phyloP scores from a whole-genome alignment of 257 asterid genomes.

The Datura wrightii region DNA sequence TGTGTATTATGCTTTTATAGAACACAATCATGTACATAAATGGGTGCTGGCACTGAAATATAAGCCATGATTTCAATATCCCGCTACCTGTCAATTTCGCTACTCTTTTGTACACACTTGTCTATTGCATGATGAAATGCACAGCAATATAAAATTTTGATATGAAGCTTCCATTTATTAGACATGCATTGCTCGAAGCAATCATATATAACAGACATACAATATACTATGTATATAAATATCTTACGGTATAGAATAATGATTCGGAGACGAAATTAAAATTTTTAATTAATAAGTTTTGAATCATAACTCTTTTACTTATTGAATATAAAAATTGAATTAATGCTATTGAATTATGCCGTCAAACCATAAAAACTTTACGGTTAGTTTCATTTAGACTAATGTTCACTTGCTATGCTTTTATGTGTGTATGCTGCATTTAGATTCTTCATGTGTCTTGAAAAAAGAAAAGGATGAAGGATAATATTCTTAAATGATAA shows the following conservation, averaged over 20 bases:
- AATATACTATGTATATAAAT: background rate
- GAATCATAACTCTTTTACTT: no score
- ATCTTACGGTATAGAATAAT: no score
- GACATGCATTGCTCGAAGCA: background rate
- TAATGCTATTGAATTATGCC: no score
- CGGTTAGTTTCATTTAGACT: no score
- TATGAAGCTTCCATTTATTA: background rate
- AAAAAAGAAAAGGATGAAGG: background rate
- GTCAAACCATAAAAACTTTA: no score
- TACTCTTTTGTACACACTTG: background rate
- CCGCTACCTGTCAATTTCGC: background rate
- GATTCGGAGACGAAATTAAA: no score
- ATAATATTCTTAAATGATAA: no score
- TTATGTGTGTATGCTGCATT: no score
- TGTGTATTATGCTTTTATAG: background rate
- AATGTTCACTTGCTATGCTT: no score
- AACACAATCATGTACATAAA: background rate
- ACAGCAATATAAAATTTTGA: background rate
- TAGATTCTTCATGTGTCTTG: no score
- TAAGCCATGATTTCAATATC: background rate
- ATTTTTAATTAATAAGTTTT: background rate
- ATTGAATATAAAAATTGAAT: no score
- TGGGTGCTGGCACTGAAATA: background rate
- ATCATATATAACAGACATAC: background rate
- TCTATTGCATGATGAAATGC: background rate